phyloP scores from a whole-genome alignment of 768 basidiomycete species.

The Suillus bovinus region DNA sequence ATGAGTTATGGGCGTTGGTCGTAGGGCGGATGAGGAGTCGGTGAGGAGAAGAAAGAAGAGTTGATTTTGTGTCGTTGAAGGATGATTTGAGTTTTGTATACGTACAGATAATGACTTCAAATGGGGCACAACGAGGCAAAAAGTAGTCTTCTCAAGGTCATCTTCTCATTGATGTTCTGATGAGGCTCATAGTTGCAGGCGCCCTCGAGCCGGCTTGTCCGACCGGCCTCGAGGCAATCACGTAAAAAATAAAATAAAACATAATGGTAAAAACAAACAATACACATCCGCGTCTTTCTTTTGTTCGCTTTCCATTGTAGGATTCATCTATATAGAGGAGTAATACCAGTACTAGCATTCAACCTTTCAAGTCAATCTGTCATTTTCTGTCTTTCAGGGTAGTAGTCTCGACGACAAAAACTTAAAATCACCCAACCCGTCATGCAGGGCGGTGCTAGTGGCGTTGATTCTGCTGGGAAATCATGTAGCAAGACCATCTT shows the following conservation, averaged over 20 bases:
- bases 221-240: constrained; percentile 30
- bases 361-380: not conserved
- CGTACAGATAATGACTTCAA: constrained; percentile 29
- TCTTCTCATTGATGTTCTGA: constrained; percentile 10
- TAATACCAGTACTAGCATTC: not conserved
- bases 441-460: constrained; percentile 3
- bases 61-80: constrained; percentile 4
- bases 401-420: constrained; percentile 10
- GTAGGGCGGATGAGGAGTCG: constrained; percentile 21
- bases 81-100: constrained; percentile 21
- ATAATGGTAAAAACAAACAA: constrained; percentile 12
- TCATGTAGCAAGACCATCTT: not conserved
- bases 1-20: constrained; percentile 4
- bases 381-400: not conserved
- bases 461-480: constrained; percentile 3
- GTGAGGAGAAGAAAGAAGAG: constrained; percentile 8
- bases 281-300: not conserved
- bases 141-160: not conserved
- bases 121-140: constrained; percentile 14
- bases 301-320: constrained; percentile 7
- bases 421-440: constrained; percentile 14
- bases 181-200: not conserved
- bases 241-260: constrained; percentile 18
- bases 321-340: not conserved
- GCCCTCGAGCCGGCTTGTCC: not conserved